Evolutionary conservation across 192 early-diverging fungal species (phyloP).

Genomic region (Lunasporangiospora selenospora): DNA sequence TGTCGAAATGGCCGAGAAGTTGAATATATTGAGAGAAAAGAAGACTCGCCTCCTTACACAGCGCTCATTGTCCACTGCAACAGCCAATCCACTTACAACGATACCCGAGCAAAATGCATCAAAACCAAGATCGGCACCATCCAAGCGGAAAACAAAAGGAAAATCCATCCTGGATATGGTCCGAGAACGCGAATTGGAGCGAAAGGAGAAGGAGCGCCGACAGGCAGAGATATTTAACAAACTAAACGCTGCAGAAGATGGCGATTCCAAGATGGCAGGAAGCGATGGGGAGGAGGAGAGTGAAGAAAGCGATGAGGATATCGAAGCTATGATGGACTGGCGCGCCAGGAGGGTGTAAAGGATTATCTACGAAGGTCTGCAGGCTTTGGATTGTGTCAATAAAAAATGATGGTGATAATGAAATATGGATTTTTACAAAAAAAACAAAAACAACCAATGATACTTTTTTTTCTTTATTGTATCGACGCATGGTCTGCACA

Average conservation of each 20-base stretch:
- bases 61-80: neutral
- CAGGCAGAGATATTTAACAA: constrained; percentile 18
- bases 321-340: constrained; percentile 50
- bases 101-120: too few species aligned
- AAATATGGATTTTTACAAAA: too few species aligned
- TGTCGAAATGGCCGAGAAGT: constrained; percentile 37
- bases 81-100: neutral
- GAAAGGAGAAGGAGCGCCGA: constrained; percentile 38
- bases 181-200: constrained; percentile 30
- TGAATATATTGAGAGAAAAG: constrained; percentile 36
- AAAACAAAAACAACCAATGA: too few species aligned
- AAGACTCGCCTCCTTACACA: constrained; percentile 16
- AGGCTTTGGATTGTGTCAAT: too few species aligned
- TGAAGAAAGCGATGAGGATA: constrained; percentile 27
- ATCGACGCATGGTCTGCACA: too few species aligned
- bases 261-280: constrained; percentile 24
- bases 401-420: too few species aligned
- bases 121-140: neutral
- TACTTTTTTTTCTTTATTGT: too few species aligned
- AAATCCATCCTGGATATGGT: constrained; percentile 46
- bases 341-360: constrained; percentile 25
- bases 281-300: constrained; percentile 17
- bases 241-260: neutral
- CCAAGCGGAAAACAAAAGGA: neutral
- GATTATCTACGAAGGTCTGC: too few species aligned